Base-by-base conservation (phyloP, 2,329 filamentous ascomycete genomes). In the Lachnum nothofagi region DNA sequence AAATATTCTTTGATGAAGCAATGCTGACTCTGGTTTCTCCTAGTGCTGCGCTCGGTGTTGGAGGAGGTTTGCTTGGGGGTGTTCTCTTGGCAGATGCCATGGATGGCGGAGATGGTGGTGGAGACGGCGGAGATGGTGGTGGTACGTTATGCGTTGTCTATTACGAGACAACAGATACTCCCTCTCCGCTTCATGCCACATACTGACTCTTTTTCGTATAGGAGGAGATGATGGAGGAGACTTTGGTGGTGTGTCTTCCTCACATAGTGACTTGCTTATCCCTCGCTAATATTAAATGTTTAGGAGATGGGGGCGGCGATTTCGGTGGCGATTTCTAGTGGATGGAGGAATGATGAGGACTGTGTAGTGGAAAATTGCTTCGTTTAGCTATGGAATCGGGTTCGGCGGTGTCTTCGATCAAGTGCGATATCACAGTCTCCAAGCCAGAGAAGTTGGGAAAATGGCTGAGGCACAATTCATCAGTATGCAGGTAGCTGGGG, bases 11-110 rank as follows among this genome's bases (percentile, higher is more conserved):
- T 6, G 25, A 6, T 12, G 6, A 27, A 12, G 25, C 25, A 12
- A 12, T 27, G 25, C 25, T 12, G 25, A 12, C 25, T 27, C 25
- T 27, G 25, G 14, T 17, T 19, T 17, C 14, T 37, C 6, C 8
- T 25, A 14, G 23, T 24, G 42, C 44, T 44, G 87, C 87, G 19
- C 71, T 95, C 37, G 90, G 90, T 70, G 67, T 88, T 3, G 90
- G 89, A 58, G 90, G 85, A 55, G 90, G 90, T 67, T 63, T 95
- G 64, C 61, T 95, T 1, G 91, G 89, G 59, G 90, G 90, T 47
- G 78, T 81, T 53, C 54, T 95, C 60, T 68, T 95, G 25, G 83
- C 76, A 2, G 74, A 85, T 62, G 83, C 83, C 1, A 74, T 91
- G 43, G 70, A 54, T 35, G 57, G 51, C 10, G 51, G 49, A 31